Percentiles rank a stretch among this genome's conserved stretches.
Conservation (phyloP, 2,329 filamentous ascomycete genomes). For the Ophiostoma triangulosporum region DNA sequence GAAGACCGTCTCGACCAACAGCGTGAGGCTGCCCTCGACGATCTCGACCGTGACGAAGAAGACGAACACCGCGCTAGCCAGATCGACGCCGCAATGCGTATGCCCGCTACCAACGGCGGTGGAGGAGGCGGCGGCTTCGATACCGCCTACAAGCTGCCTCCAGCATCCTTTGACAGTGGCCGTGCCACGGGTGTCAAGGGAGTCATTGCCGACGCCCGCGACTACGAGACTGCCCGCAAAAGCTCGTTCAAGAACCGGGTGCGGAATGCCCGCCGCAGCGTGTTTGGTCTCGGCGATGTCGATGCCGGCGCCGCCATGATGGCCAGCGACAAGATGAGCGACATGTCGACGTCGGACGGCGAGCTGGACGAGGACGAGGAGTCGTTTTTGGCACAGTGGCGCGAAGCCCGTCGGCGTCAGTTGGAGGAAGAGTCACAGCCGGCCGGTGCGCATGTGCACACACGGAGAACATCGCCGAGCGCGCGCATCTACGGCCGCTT, state of each 20-base stretch:
- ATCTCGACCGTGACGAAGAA: conserved; percentile 43
- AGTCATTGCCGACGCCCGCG: conserved; percentile 71
- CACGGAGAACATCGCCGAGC: conserved; percentile 61
- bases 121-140: conserved; percentile 26
- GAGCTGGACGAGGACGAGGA: conserved; percentile 57
- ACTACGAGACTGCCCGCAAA: conserved; percentile 55
- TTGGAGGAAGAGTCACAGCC: conserved; percentile 47
- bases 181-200: conserved; percentile 73
- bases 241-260: conserved; percentile 40
- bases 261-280: conserved; percentile 38
- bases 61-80: conserved; percentile 37
- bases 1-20: background rate
- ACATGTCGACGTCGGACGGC: conserved; percentile 25
- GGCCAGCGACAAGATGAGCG: conserved; percentile 25
- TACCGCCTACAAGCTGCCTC: conserved; percentile 44
- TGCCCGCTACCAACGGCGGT: conserved; percentile 39
- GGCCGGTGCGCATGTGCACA: conserved; percentile 30
- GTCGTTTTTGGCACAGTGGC: conserved; percentile 72
- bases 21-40: conserved; percentile 24
- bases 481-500: conserved; percentile 66
- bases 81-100: conserved; percentile 53
- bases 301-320: conserved; percentile 19
- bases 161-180: conserved; percentile 49
- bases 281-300: conserved; percentile 31
- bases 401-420: conserved; percentile 65